Evolutionary conservation across 2,329 filamentous ascomycete genomes (phyloP), one percentile per base, ranked within the genome.

Genomic region (Xylaria sp.): DNA sequence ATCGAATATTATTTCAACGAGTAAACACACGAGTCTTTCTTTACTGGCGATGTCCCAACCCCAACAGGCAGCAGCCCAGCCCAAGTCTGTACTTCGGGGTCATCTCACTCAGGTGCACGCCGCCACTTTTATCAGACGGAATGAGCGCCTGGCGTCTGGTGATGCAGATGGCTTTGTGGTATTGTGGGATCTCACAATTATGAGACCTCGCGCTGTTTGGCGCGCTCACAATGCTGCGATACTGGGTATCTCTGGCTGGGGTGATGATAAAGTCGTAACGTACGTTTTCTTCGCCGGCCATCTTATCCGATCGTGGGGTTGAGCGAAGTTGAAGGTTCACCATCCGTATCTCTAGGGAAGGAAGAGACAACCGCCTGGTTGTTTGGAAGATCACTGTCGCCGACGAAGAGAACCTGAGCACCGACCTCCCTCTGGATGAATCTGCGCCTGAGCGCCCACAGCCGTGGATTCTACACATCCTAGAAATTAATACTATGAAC

Each of bases 401-500:
- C 8, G 88, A 92, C 63, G 91, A 96, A 75, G 78, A 84, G 24
- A 79, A 82, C 17, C 83, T 97, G 71, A 92, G 90, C 74, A 90
- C 85, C 39, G 82, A 82, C 8, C 82, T 97, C 12, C 95, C 95
- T 0, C 86, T 95, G 36, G 93, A 97, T 69, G 81, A 82, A 55
- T 82, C 78, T 1, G 79, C 78, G 32, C 81, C 79, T 54, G 79
- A 79, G 58, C 86, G 82, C 71, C 87, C 85, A 19, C 86, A 90
- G 74, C 96, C 96, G 34, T 97, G 93, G 93, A 82, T 98, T n/a
- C 80, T 97, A 24, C 88, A 97, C 79, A 87, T 92, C 3, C 82
- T 99, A 4, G 85, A 92, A 4, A 93, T 98, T 51, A 98, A 98
- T 76, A 93, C 95, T 1, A 88, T 98, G 82, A 99, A 98, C 77